Percentiles rank a stretch among this genome's conserved stretches.
phyloP scores from a whole-genome alignment of 495 filamentous ascomycete species.

The Friedmanniomyces simplex region DNA sequence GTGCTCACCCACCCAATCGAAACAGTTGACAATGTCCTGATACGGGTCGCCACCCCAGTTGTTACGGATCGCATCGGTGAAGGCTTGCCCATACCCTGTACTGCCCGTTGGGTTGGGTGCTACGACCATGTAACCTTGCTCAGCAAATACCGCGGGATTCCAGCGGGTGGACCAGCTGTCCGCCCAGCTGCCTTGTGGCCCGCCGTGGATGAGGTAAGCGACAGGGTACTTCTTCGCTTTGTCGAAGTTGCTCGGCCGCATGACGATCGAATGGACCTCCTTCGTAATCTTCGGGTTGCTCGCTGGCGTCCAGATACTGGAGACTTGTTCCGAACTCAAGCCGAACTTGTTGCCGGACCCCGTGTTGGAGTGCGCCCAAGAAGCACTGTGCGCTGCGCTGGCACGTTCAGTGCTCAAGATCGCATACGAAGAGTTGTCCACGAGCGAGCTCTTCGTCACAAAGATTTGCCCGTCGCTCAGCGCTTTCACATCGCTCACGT shows the following conservation, averaged over 20 bases:
- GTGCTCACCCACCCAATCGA: constrained; percentile 41
- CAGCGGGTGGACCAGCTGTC: constrained; percentile 43
- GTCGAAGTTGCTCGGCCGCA: constrained; percentile 44
- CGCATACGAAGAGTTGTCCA: constrained; percentile 31
- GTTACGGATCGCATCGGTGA: constrained; percentile 39
- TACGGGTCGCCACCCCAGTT: constrained; percentile 47
- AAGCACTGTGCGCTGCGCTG: constrained; percentile 46
- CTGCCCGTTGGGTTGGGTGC: constrained; percentile 45
- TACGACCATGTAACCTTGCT: constrained; percentile 48
- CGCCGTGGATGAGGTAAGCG: constrained; percentile 42
- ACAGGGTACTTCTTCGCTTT: constrained; percentile 42
- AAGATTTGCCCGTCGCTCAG: constrained; percentile 26
- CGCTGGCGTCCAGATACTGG: constrained; percentile 33
- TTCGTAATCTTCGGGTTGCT: constrained; percentile 25
- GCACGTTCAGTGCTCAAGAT: constrained; percentile 44
- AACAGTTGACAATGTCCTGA: constrained; percentile 43
- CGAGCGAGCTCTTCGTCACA: constrained; percentile 28
- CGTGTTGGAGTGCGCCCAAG: constrained; percentile 45
- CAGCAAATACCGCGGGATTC: constrained; percentile 45
- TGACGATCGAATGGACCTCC: constrained; percentile 45
- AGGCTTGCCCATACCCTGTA: constrained; percentile 40
- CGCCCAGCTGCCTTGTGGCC: constrained; percentile 41
- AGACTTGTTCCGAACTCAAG: constrained; percentile 34
- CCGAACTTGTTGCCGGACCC: constrained; percentile 62
- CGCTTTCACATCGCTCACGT: constrained; percentile 14